Evolutionary conservation across 2,329 filamentous ascomycete species (phyloP), one percentile per base, ranked within the genome.

Genomic region (Trichoderma sp.): DNA sequence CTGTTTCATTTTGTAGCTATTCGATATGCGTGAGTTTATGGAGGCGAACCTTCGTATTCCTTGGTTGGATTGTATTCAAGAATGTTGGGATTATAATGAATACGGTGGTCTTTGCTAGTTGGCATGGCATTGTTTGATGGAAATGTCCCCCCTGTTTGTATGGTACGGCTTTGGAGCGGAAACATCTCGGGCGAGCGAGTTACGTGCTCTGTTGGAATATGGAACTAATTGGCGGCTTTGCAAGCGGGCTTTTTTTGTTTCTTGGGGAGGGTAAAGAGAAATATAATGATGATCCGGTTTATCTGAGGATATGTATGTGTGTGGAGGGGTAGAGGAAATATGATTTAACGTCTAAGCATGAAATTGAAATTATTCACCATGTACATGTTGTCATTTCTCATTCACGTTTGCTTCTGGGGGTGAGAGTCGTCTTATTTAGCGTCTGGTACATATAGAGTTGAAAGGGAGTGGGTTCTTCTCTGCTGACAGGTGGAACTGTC

Each of bases 131-230:
- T 14, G 41, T 31, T 67, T 53, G 59, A 33, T n/a, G 59, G 59
- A 16, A 6, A 21, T 21, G 18, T n/a, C 6, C n/a, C 45, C 45
- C 45, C 18, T 64, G 21, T 64, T 16, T 21, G 33, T 64, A 14
- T 68, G n/a, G 21, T 18, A 35, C 18, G 29, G 31, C 21, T 53
- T 68, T 45, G 65, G 45, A 53, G 50, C 31, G 45, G 31, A 62
- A 60, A 56, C 67, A 62, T 71, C 53, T 71, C 31, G 53, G 50
- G 59, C 67, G n/a, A 71, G 67, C 67, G 53, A 27, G 41, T 56
- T 69, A 31, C n/a, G 41, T 45, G 53, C 29, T 71, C 53, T 35
- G 18, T 24, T 71, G 56, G 33, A 31, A 41, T 71, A 62, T 41
- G 50, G 24, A 69, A 69, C 11, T 56, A 69, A 60, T 71, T 60